These are phyloP conservation scores for Russula brevipes DNA, from an alignment of 768 basidiomycete genomes.

Conservation along the genomic window DNA sequence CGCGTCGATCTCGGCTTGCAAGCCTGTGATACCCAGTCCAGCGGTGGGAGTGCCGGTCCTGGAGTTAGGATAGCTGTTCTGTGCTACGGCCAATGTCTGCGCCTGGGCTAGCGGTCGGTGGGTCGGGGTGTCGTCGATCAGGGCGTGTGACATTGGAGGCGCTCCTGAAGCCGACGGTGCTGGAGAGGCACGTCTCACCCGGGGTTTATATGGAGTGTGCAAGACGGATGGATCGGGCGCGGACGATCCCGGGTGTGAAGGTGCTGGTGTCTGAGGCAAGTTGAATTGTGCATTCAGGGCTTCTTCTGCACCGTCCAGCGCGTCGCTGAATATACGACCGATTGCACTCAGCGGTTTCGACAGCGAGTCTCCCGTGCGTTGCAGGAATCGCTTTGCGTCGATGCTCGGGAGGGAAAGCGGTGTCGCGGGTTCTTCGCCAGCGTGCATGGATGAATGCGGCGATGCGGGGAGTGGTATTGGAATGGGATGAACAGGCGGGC, in stretches of 20 bases:
- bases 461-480: slow-evolving; percentile 20
- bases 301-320: slow-evolving; percentile 66
- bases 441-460: slow-evolving; percentile 40
- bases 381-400: slow-evolving; percentile 77
- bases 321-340: slow-evolving; percentile 81
- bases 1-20: slow-evolving; percentile 73
- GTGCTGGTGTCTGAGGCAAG: slow-evolving; percentile 12
- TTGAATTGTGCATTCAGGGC: slow-evolving; percentile 29
- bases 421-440: slow-evolving; percentile 87
- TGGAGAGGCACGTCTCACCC: slow-evolving; percentile 52
- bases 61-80: slow-evolving; percentile 10
- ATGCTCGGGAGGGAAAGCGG: slow-evolving; percentile 61
- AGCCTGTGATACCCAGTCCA: slow-evolving; percentile 50
- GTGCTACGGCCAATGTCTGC: slow-evolving; percentile 5
- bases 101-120: slow-evolving; percentile 27
- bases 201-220: slow-evolving; percentile 71
- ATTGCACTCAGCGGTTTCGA: slow-evolving; percentile 90
- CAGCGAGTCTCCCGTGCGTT: slow-evolving; percentile 86
- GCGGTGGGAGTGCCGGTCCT: slow-evolving; percentile 26
- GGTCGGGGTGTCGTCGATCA: slow-evolving; percentile 50
- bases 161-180: slow-evolving; percentile 30
- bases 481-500: slow-evolving; percentile 21
- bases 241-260: neutral
- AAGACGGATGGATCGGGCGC: slow-evolving; percentile 19
- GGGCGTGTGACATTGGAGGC: slow-evolving; percentile 25